Base-by-base conservation (phyloP, 1,284 basidiomycete genomes). In the Phellopilus nigrolimitatus region DNA sequence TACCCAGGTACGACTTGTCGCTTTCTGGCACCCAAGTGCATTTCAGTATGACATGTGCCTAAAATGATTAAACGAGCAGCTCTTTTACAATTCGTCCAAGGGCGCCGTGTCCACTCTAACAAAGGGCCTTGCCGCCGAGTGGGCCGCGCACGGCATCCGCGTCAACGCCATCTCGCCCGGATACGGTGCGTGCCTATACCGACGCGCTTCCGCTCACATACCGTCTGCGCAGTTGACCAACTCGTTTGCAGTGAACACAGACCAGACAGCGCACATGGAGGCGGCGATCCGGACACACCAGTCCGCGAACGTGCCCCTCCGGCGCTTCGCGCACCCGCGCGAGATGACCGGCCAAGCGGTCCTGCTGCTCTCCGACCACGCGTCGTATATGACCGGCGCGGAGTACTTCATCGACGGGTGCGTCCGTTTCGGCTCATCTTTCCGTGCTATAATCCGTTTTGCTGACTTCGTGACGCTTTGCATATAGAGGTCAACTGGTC, bases 161-260 rank as follows among this genome's bases (percentile, higher is more conserved):
- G 79, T 84, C 10, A 85, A 85, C 61, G 72, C 75, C 0, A 55
- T 84, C 15, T 78, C 76, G 19, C 80, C 80, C 0, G 82, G 80
- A 43, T 83, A 82, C 43, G 76, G 78, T 76, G 49, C 45, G 62
- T 40, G 22, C 27, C 13, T 25, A 13, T 34, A 10, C 22, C 19
- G 36, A 9, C 6, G 4, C 17, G 4, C 17, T 4, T 40, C 49
- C 37, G 21, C 1, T 36, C 10, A 8, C 4, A 3, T n/a, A 10
- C 15, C 2, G 13, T 10, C 10, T 10, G 12, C 21, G 19, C 9
- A 3, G 34, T 19, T 56, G 37, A 24, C 30, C 41, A 1, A 42
- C 34, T 41, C 47, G 19, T 53, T 54, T 31, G 51, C 58, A 68
- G 68, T 71, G 28, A 55, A 65, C 1, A 71, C 67, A 0, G 67